These are phyloP conservation scores for Sordariomycetes sp. DNA, from an alignment of 2,329 filamentous ascomycete species.

Conservation along the genomic window DNA sequence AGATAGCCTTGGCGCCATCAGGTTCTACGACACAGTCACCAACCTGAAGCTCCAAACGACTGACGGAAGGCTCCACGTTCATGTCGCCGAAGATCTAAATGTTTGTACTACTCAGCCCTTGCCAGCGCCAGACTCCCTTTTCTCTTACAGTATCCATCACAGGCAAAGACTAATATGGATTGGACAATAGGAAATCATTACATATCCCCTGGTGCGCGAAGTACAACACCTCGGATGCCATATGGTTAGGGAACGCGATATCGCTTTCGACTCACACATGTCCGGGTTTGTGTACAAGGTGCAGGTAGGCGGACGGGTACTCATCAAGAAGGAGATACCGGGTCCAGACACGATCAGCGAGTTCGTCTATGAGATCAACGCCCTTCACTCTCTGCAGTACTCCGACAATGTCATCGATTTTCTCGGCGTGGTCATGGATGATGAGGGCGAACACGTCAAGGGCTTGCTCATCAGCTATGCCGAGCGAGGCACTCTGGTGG, in stretches of 20 bases:
- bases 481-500: slow-evolving; percentile 74
- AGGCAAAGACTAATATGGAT: not conserved
- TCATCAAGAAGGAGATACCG: slow-evolving; percentile 97
- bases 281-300: slow-evolving; percentile 98
- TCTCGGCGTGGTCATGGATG: slow-evolving; percentile 78
- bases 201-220: slow-evolving; percentile 61
- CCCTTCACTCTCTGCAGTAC: slow-evolving; percentile 62
- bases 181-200: slow-evolving; percentile 59
- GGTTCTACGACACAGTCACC: slow-evolving; percentile 92
- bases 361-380: slow-evolving; percentile 95
- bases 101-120: slow-evolving; percentile 23
- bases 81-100: slow-evolving; percentile 93
- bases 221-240: slow-evolving; percentile 60
- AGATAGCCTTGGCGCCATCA: slow-evolving; percentile 81
- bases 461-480: slow-evolving; percentile 84
- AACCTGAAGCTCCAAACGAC: slow-evolving; percentile 88
- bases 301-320: slow-evolving; percentile 47
- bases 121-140: not conserved
- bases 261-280: slow-evolving; percentile 82
- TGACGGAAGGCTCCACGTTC: slow-evolving; percentile 80
- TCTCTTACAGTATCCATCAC: not conserved
- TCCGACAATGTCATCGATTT: slow-evolving; percentile 73
- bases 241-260: slow-evolving; percentile 56
- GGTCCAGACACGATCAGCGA: slow-evolving; percentile 92
- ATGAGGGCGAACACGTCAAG: slow-evolving; percentile 72